Conservation (phyloP, 495 filamentous ascomycete species). For the Trichoderma gamsii region DNA sequence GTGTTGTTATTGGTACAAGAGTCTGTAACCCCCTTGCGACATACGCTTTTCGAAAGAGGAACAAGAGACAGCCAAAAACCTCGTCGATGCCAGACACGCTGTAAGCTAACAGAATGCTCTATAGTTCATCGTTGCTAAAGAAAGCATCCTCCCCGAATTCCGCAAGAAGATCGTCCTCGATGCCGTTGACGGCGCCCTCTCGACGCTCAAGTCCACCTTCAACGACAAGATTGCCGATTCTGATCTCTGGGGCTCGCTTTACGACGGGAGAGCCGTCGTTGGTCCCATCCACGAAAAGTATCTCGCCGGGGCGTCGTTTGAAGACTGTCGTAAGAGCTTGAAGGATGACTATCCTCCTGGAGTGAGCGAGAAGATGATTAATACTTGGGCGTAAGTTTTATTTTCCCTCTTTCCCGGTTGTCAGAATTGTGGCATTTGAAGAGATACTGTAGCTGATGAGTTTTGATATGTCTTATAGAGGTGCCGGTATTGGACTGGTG, state of each 20-base stretch:
- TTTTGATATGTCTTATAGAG: not conserved
- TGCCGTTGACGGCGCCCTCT: slow-evolving; percentile 55
- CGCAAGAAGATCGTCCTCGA: slow-evolving; percentile 56
- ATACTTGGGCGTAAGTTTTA: slow-evolving; percentile 47
- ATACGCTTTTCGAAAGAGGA: not conserved
- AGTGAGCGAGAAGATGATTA: slow-evolving; percentile 30
- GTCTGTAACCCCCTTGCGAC: slow-evolving; percentile 26
- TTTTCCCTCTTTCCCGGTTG: slow-evolving; percentile 16
- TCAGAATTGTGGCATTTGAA: not conserved
- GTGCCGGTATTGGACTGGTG: not conserved
- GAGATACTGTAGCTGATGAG: not conserved
- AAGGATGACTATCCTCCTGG: slow-evolving; percentile 40
- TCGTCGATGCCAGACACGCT: not conserved
- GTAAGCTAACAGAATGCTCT: slow-evolving; percentile 9
- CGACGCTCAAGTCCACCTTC: slow-evolving; percentile 57
- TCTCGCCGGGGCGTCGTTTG: slow-evolving; percentile 45
- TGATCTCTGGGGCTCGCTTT: slow-evolving; percentile 56
- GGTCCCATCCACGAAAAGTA: slow-evolving; percentile 56
- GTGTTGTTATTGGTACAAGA: slow-evolving; percentile 63
- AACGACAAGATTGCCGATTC: slow-evolving; percentile 67
- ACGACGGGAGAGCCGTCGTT: slow-evolving; percentile 59
- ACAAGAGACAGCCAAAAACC: not conserved
- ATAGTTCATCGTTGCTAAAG: slow-evolving; percentile 55
- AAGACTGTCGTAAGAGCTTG: slow-evolving; percentile 53
- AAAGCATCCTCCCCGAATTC: slow-evolving; percentile 55